These are phyloP conservation scores for Oryza glumipatula DNA, from an alignment of 176 grass and related monocot species.

Conservation along the genomic window DNA sequence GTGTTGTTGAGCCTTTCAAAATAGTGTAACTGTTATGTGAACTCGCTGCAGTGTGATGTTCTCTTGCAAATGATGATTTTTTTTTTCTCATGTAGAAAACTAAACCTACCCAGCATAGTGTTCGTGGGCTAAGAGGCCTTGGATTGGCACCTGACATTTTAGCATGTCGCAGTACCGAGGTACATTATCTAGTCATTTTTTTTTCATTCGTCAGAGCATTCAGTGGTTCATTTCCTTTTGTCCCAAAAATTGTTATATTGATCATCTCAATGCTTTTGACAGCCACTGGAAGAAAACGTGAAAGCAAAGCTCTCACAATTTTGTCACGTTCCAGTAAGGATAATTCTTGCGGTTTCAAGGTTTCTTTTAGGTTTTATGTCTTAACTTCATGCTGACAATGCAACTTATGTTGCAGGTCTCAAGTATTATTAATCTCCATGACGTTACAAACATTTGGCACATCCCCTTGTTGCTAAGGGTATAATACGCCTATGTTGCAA, in stretches of 20 bases:
- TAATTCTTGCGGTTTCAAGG: slow-evolving; percentile 17
- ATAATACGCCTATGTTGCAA: slow-evolving; percentile 36
- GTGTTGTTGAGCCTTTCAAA: neutral
- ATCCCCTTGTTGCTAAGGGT: slow-evolving; percentile 95
- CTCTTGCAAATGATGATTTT: slow-evolving; percentile 35
- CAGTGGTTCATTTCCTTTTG: neutral
- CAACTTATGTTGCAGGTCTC: slow-evolving; percentile 59
- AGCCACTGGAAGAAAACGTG: slow-evolving; percentile 80
- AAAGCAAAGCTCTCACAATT: slow-evolving; percentile 92
- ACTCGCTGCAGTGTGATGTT: neutral
- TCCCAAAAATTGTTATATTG: slow-evolving; percentile 21
- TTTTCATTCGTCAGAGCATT: slow-evolving; percentile 11
- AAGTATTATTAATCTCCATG: slow-evolving; percentile 82
- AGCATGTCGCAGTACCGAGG: slow-evolving; percentile 84
- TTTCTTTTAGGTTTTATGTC: slow-evolving; percentile 31
- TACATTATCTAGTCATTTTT: slow-evolving; percentile 37
- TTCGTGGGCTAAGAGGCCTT: slow-evolving; percentile 82
- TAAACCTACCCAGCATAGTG: slow-evolving; percentile 97
- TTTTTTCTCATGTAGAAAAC: slow-evolving; percentile 73
- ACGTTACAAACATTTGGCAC: slow-evolving; percentile 98
- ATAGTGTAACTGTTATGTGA: slow-evolving; percentile 10
- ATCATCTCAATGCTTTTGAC: slow-evolving; percentile 35
- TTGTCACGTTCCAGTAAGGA: slow-evolving; percentile 87
- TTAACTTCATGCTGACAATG: slow-evolving; percentile 21
- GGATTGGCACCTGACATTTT: slow-evolving; percentile 91